Base-by-base conservation (phyloP, 805 yeast species). In the Saccharomycopsis vini region DNA sequence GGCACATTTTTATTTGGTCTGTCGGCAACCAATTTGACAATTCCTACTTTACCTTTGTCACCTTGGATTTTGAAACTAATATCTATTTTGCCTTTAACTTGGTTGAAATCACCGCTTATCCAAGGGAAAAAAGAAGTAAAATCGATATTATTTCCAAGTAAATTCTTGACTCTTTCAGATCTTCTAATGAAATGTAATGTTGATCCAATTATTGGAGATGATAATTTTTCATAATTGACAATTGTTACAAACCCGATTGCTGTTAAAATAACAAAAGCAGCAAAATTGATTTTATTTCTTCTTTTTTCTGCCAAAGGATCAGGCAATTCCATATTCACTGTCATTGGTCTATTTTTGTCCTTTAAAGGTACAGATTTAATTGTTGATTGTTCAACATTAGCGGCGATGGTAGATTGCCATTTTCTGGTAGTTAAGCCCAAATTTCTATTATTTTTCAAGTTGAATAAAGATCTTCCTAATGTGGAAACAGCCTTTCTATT, bases 191-290 rank as follows among this genome's bases (percentile, higher is more conserved):
- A 82, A 61, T 86, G 88, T 60, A 92, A 66, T 3, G 95, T 82
- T 5, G 95, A 89, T 33, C 82, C 75, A 54, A 90, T 82, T 47
- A 90, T 74, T 1, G 97, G 97, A 12, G 95, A 85, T 36, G 83
- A 78, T 16, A 88, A 79, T 60, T 88, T 89, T 60, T 92, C 98
- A 63, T 90, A 89, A 67, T 92, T 89, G 73, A 90, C 81, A 55
- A 90, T 84, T 24, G 84, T 72, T 24, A 72, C 66, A 39, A 81
- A 62, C 1, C 81, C 63, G 3, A 69, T 62, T 20, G 72, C 71
- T 73, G 81, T 77, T 41, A 72, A 62, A 12, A 66, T 60, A 37
- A 72, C 62, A 56, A 82, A 83, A 2, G 63, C 62, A 4, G 69
- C 60, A 58, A 88, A 80, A 45, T 77, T 75, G 19, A 66, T 54